These are phyloP conservation scores for Bonia amplexicaulis DNA, from an alignment of 176 grass and related monocot species.

Conservation along the genomic window DNA sequence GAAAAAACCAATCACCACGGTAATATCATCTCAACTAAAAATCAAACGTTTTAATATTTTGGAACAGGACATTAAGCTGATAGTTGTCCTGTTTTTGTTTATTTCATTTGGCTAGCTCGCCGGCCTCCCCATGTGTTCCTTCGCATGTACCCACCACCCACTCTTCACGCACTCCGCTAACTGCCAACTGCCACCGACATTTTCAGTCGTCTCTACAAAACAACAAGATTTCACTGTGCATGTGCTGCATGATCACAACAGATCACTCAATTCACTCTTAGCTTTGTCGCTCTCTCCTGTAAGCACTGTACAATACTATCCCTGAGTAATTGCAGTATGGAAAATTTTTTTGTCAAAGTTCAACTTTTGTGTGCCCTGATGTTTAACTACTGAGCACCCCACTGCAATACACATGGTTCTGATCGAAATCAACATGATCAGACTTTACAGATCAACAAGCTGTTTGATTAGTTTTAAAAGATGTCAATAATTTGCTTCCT, in stretches of 20 bases:
- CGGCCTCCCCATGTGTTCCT: constrained; percentile 31
- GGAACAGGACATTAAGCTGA: too few relatives aligned
- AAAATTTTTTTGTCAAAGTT: neutral
- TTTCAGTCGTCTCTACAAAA: neutral
- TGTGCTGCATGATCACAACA: neutral
- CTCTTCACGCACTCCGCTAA: constrained; percentile 25
- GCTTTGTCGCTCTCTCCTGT: neutral
- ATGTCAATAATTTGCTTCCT: too few relatives aligned
- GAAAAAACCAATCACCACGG: too few relatives aligned
- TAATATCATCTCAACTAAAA: too few relatives aligned
- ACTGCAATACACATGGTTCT: neutral
- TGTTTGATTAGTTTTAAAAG: neutral
- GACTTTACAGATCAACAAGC: neutral
- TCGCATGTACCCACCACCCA: constrained; percentile 3
- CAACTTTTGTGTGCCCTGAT: neutral
- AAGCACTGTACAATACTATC: neutral
- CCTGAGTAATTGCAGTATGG: neutral
- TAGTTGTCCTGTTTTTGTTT: neutral
- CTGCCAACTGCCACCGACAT: constrained; percentile 31
- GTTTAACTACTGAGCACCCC: neutral
- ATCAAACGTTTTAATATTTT: too few relatives aligned
- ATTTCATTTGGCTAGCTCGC: neutral
- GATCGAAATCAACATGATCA: constrained; percentile 20
- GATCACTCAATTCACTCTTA: neutral
- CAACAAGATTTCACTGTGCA: neutral